Percentiles rank a stretch among this genome's conserved stretches.
These are phyloP conservation scores for Austroboletus novae-zelandiae DNA, from an alignment of 1,284 basidiomycete genomes.

Conservation along the genomic window DNA sequence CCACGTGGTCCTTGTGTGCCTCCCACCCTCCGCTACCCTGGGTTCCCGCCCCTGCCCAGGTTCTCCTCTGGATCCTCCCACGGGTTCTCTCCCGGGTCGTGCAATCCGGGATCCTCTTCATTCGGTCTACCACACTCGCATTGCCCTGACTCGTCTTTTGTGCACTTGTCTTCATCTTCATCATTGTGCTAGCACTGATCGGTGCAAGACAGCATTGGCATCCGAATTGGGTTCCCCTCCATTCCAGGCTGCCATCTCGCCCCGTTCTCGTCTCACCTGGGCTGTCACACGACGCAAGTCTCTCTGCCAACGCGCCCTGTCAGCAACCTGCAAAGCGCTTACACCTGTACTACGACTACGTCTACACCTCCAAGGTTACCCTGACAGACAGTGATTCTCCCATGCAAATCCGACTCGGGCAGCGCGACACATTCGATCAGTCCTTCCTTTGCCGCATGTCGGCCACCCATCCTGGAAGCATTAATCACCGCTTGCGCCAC, in stretches of 20 bases:
- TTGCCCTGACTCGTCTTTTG: conserved; percentile 22
- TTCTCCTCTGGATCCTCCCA: neutral
- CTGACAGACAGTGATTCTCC: conserved; percentile 15
- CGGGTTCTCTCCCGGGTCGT: conserved; percentile 10
- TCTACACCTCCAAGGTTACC: too few species aligned
- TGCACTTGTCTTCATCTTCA: conserved; percentile 1
- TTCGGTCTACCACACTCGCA: conserved; percentile 1
- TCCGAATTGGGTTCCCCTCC: neutral
- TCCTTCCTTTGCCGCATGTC: conserved; percentile 26
- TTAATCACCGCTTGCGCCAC: conserved; percentile 35
- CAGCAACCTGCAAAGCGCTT: neutral
- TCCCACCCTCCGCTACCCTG: conserved; percentile 14
- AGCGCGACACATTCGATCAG: conserved; percentile 1
- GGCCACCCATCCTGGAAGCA: conserved; percentile 28
- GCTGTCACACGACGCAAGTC: neutral
- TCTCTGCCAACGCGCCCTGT: neutral
- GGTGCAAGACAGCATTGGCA: conserved; percentile 8
- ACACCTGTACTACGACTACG: neutral
- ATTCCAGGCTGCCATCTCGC: neutral
- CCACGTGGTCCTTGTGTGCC: conserved; percentile 22
- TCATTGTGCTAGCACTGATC: conserved; percentile 10
- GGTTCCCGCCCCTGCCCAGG: neutral
- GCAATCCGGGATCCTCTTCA: conserved; percentile 13
- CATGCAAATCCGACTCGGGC: conserved; percentile 26
- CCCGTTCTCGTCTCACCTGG: conserved; percentile 11